These are phyloP conservation scores for Syncephalis plumigaleata DNA, from an alignment of 371 early-diverging fungal genomes.

Conservation along the genomic window DNA sequence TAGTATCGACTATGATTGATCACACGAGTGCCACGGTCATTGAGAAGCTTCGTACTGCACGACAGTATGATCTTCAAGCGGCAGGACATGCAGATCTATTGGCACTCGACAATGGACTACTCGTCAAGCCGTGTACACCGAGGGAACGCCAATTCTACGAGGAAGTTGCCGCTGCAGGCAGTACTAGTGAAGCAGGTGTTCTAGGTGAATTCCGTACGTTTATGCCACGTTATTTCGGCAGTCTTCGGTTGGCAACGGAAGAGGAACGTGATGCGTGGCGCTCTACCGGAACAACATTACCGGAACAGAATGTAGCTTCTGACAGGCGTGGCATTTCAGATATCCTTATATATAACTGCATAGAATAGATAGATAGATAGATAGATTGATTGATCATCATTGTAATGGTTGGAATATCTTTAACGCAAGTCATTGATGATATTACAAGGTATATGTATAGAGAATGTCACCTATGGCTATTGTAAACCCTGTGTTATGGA, in stretches of 20 bases:
- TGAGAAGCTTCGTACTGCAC: neutral
- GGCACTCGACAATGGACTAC: slow-evolving; percentile 21
- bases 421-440: neutral
- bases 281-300: neutral
- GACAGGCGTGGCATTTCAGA: slow-evolving; percentile 4
- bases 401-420: no score
- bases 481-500: slow-evolving; percentile 54
- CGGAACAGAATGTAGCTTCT: slow-evolving; percentile 1
- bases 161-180: slow-evolving; percentile 11
- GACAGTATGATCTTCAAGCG: neutral
- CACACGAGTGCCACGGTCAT: neutral
- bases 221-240: slow-evolving; percentile 50
- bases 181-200: no score
- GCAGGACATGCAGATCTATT: neutral
- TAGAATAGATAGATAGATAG: no score
- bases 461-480: slow-evolving; percentile 50
- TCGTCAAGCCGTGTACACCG: slow-evolving; percentile 40
- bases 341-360: no score
- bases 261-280: slow-evolving; percentile 9
- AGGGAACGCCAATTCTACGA: slow-evolving; percentile 49
- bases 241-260: slow-evolving; percentile 2
- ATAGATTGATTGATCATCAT: no score
- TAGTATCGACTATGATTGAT: neutral
- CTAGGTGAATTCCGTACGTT: slow-evolving; percentile 35
- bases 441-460: slow-evolving; percentile 41